Conservation (phyloP, 495 filamentous ascomycete species). For the Evernia prunastri region DNA sequence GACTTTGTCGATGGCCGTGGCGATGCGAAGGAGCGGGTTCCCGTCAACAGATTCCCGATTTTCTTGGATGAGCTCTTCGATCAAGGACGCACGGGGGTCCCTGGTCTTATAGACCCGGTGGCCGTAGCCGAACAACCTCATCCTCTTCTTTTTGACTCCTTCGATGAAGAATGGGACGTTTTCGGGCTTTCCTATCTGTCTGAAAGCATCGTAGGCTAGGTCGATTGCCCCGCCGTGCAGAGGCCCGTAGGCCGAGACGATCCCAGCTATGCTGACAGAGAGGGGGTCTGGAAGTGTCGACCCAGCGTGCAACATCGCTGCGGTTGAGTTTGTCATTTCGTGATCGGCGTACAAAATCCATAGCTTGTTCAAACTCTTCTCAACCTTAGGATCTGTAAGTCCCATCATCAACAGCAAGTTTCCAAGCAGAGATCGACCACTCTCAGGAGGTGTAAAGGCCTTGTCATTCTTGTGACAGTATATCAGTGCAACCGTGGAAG, state of each 20-base stretch:
- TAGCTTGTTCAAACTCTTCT: constrained; percentile 33
- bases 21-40: constrained; percentile 42
- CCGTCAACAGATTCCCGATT: constrained; percentile 29
- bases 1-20: constrained; percentile 42
- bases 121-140: constrained; percentile 49
- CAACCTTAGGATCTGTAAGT: constrained; percentile 32
- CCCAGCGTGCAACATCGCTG: constrained; percentile 42
- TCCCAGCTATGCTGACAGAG: constrained; percentile 35
- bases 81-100: constrained; percentile 41
- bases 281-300: constrained; percentile 45
- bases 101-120: constrained; percentile 46
- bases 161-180: constrained; percentile 39
- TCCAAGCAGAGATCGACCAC: constrained; percentile 35
- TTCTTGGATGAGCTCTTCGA: constrained; percentile 36
- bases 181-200: constrained; percentile 40
- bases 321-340: constrained; percentile 46
- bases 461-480: constrained; percentile 36
- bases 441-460: constrained; percentile 33
- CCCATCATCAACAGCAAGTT: constrained; percentile 42
- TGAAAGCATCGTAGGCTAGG: constrained; percentile 38
- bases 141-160: constrained; percentile 41
- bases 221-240: constrained; percentile 49
- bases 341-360: constrained; percentile 46
- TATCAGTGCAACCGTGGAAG: constrained; percentile 33
- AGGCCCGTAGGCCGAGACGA: constrained; percentile 42